Conservation (phyloP, 1,284 basidiomycete species). For the Pulveroboletus ridleyi region DNA sequence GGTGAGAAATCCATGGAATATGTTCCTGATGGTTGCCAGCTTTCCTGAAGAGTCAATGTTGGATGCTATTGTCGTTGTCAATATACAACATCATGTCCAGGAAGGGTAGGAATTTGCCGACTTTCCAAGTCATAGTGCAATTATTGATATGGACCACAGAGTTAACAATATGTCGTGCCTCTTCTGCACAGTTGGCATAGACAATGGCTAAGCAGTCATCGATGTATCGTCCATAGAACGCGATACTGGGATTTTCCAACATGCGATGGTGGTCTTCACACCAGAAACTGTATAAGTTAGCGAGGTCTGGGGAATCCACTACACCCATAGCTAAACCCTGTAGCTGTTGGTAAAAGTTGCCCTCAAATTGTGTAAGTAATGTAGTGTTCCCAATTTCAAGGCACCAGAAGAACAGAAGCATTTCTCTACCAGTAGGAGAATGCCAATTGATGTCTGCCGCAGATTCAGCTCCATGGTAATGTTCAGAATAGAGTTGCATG, state of each 20-base stretch:
- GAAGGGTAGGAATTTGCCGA: not conserved
- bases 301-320: slow-evolving; percentile 11
- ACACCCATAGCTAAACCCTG: slow-evolving; percentile 8
- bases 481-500: not conserved
- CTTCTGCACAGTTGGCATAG: not conserved
- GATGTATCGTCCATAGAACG: slow-evolving; percentile 17
- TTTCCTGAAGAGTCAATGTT: not conserved
- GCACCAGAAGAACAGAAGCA: not conserved
- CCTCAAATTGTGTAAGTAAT: slow-evolving; percentile 1
- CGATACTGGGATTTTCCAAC: rapidly evolving
- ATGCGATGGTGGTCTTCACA: not conserved
- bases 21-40: not conserved
- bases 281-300: slow-evolving; percentile 11
- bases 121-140: not conserved
- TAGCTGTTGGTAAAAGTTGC: not conserved
- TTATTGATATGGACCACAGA: not conserved
- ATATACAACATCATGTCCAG: not conserved
- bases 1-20: not conserved
- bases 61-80: not conserved
- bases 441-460: too few species aligned
- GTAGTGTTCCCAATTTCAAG: not conserved
- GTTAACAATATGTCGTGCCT: too few species aligned
- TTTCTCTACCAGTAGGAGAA: too few species aligned
- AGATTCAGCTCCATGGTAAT: not conserved
- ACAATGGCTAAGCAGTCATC: slow-evolving; percentile 6